These are phyloP conservation scores for Annulohypoxylon moriforme DNA, from an alignment of 495 filamentous ascomycete species.

Conservation along the genomic window DNA sequence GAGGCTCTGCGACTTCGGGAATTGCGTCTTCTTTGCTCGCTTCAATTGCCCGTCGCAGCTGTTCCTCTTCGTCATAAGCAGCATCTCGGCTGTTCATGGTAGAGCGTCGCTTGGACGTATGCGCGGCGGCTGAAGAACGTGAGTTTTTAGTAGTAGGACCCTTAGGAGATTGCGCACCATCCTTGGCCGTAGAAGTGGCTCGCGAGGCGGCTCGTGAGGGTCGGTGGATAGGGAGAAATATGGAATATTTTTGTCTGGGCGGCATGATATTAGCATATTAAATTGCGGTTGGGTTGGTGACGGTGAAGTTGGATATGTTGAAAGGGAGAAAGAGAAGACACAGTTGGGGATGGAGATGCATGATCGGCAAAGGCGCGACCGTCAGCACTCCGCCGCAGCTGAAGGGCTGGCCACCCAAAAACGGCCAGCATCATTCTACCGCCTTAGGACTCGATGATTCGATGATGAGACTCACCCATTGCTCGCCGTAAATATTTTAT, in stretches of 20 bases:
- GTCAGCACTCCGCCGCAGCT: conserved; percentile 48
- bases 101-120: conserved; percentile 82
- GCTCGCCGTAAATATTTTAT: conserved; percentile 79
- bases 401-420: conserved; percentile 34
- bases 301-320: conserved; percentile 3
- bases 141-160: conserved; percentile 60
- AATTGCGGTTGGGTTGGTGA: not conserved
- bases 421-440: conserved; percentile 28
- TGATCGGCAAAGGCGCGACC: conserved; percentile 47
- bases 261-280: conserved; percentile 48
- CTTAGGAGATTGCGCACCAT: conserved; percentile 61
- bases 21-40: conserved; percentile 85
- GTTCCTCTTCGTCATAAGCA: conserved; percentile 94
- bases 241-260: conserved; percentile 65
- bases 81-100: conserved; percentile 98
- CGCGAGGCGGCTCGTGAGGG: conserved; percentile 60
- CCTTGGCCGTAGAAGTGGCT: conserved; percentile 69
- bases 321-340: conserved; percentile 13
- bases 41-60: conserved; percentile 88
- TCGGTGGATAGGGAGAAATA: conserved; percentile 65
- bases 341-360: conserved; percentile 29
- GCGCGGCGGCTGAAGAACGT: conserved; percentile 58
- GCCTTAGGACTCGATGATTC: conserved; percentile 19
- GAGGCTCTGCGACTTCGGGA: conserved; percentile 60
- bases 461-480: conserved; percentile 78